phyloP scores from a whole-genome alignment of 805 yeast genomes.

The Hanseniaspora meyeri region DNA sequence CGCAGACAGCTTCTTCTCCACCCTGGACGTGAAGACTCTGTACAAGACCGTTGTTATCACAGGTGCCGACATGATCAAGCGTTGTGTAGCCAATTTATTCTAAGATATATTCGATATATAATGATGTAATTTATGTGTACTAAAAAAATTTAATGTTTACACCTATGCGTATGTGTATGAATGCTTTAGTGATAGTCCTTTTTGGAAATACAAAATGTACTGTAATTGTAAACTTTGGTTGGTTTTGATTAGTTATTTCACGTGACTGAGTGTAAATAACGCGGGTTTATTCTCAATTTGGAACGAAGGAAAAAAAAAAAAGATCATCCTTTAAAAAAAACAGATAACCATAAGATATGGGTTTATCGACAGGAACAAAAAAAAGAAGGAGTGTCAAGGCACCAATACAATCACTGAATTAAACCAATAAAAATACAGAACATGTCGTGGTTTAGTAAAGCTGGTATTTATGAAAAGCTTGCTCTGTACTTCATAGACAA shows the following conservation, averaged over 20 bases:
- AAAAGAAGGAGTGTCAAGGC: no score
- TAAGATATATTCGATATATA: background rate
- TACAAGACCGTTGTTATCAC: conserved; percentile 60
- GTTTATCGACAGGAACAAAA: no score
- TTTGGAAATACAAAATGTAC: no score
- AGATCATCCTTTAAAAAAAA: background rate
- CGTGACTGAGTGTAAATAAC: background rate
- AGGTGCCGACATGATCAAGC: conserved; percentile 62
- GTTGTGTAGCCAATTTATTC: conserved; percentile 29
- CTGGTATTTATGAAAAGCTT: conserved; percentile 11
- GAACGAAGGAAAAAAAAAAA: background rate
- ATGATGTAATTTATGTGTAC: background rate
- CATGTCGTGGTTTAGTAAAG: conserved; percentile 12
- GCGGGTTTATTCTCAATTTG: background rate
- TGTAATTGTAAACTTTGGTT: background rate
- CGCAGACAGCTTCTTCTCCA: conserved; percentile 63
- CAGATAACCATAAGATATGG: background rate
- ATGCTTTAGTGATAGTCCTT: no score
- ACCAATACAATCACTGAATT: background rate
- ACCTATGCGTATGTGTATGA: no score
- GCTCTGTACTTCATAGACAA: conserved; percentile 9
- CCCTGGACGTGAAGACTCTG: conserved; percentile 64
- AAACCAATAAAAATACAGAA: background rate
- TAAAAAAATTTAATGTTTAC: background rate
- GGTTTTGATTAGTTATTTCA: background rate